These are phyloP conservation scores for Hypoxylon crocopeplum DNA, from an alignment of 495 filamentous ascomycete species.

Conservation along the genomic window DNA sequence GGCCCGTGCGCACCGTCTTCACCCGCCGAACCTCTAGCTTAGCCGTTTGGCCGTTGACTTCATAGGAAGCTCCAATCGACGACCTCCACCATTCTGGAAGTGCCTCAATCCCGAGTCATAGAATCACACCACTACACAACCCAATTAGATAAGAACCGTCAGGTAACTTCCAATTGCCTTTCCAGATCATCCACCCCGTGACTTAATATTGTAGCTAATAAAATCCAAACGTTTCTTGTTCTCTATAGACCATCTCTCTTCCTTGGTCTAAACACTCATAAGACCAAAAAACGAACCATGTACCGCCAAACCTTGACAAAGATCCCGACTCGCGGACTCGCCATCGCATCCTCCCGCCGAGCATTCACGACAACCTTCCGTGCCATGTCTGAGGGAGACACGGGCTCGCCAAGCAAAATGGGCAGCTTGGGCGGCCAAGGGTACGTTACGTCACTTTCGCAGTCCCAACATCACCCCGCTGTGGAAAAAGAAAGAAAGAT, in stretches of 20 bases:
- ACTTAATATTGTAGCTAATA: conserved; percentile 1
- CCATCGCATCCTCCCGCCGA: conserved; percentile 55
- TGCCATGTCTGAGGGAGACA: conserved; percentile 72
- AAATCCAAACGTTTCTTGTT: neutral
- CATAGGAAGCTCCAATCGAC: conserved; percentile 20
- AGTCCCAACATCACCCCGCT: neutral
- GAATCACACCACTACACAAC: conserved; percentile 20
- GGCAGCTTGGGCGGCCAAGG: conserved; percentile 46
- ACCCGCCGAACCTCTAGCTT: conserved; percentile 14
- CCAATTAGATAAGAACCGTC: conserved; percentile 24
- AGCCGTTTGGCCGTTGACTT: conserved; percentile 17
- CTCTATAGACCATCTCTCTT: neutral
- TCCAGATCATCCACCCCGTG: conserved; percentile 9
- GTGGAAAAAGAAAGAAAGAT: too few species aligned
- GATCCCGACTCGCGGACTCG: conserved; percentile 56
- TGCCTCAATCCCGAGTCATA: conserved; percentile 24
- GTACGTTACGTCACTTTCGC: conserved; percentile 42
- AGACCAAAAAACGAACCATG: conserved; percentile 56
- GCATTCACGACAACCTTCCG: conserved; percentile 68
- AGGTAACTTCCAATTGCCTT: conserved; percentile 3
- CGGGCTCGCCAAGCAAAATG: conserved; percentile 63
- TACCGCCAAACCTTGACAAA: conserved; percentile 69
- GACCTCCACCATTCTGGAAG: conserved; percentile 19
- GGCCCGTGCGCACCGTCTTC: conserved; percentile 30
- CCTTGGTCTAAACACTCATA: neutral